Evolutionary conservation across 1,284 basidiomycete genomes (phyloP).

Genomic region (Ustilago nuda): DNA sequence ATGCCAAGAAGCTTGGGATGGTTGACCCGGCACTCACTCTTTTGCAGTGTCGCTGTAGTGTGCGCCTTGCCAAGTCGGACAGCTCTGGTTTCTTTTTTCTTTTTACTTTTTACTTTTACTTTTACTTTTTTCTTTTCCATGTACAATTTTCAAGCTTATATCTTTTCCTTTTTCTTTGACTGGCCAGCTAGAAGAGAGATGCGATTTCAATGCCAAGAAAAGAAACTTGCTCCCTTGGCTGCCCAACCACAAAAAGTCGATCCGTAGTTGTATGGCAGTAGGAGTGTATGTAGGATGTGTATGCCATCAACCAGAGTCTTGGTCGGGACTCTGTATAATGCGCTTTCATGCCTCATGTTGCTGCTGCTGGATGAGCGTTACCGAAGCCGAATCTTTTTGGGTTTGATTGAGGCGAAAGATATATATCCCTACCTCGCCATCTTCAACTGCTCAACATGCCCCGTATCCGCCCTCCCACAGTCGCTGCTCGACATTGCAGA

Average conservation of each 20-base stretch:
- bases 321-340: neutral
- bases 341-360: conserved; percentile 3
- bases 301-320: neutral
- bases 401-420: conserved; percentile 3
- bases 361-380: neutral
- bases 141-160: neutral
- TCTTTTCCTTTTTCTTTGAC: neutral
- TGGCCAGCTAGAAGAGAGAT: neutral
- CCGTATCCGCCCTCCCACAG: neutral
- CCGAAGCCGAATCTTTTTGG: neutral
- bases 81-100: neutral
- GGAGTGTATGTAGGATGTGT: neutral
- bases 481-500: neutral
- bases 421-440: conserved; percentile 8
- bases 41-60: too few species aligned
- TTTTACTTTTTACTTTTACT: too few species aligned
- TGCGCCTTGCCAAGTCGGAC: conserved; percentile 1
- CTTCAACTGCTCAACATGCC: neutral
- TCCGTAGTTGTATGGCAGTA: neutral
- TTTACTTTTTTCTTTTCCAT: too few species aligned
- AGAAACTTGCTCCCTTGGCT: conserved; percentile 3
- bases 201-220: conserved; percentile 6
- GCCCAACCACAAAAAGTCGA: neutral
- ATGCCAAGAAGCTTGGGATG: conserved; percentile 7
- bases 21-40: conserved; percentile 2